Evolutionary conservation across 1,284 basidiomycete species (phyloP).

Genomic region (Inonotus obliquus): DNA sequence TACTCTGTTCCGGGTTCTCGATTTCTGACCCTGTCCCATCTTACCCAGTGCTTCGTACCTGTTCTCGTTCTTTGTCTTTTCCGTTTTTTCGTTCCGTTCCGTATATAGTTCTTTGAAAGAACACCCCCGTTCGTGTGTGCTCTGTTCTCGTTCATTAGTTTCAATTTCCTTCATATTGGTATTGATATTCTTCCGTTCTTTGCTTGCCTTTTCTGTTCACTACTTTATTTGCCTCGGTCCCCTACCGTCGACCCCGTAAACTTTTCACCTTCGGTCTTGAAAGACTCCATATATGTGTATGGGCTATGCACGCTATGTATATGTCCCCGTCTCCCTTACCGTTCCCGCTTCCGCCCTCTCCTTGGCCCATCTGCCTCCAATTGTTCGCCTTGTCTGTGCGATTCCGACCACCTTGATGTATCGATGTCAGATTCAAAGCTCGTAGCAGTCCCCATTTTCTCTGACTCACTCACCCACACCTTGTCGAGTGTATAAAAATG

Average conservation of each 20-base stretch:
- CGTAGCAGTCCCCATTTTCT: too few relatives aligned
- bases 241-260: neutral
- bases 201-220: neutral
- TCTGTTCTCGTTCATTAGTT: neutral
- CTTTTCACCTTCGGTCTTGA: neutral
- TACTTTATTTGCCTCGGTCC: neutral
- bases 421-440: neutral
- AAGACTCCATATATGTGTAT: constrained; percentile 8
- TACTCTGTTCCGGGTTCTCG: neutral
- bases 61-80: neutral
- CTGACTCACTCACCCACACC: too few relatives aligned
- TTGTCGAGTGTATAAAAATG: too few relatives aligned
- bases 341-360: neutral
- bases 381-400: neutral
- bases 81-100: neutral
- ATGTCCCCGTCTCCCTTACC: neutral
- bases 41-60: neutral
- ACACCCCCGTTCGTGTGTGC: neutral
- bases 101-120: neutral
- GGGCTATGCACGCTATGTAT: constrained; percentile 11
- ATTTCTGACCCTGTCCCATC: neutral
- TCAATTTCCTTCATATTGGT: neutral
- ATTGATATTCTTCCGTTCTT: neutral
- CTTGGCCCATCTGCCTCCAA: neutral
- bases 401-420: neutral